Conservation (phyloP, 1,284 basidiomycete species). For the Schizophyllum commune region DNA sequence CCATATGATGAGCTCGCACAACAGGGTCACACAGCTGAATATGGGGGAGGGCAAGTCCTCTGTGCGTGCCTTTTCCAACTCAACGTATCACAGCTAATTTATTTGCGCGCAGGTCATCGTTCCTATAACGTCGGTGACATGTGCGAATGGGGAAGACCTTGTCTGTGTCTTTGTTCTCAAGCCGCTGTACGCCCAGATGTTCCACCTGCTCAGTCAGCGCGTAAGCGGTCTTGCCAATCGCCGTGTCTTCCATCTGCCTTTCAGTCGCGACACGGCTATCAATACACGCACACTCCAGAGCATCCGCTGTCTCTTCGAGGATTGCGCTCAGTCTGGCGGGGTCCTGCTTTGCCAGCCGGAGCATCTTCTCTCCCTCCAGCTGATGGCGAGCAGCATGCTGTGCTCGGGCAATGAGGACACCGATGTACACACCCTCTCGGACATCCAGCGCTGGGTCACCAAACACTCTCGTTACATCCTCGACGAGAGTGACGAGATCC, state of each 20-base stretch:
- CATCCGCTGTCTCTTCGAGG: conserved; percentile 24
- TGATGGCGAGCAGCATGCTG: conserved; percentile 22
- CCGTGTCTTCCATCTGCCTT: conserved; percentile 40
- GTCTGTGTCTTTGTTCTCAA: conserved; percentile 44
- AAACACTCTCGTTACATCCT: conserved; percentile 33
- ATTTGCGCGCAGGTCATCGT: conserved; percentile 28
- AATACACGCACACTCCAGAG: conserved; percentile 11
- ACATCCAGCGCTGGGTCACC: conserved; percentile 28
- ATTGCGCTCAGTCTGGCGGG: conserved; percentile 32
- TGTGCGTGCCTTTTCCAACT: conserved; percentile 10
- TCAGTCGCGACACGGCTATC: conserved; percentile 31
- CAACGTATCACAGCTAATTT: neutral
- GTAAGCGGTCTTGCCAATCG: conserved; percentile 35
- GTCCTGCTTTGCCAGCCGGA: conserved; percentile 44
- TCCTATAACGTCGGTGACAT: conserved; percentile 29
- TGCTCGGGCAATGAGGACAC: conserved; percentile 35
- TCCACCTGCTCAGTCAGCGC: conserved; percentile 35
- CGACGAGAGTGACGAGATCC: conserved; percentile 48
- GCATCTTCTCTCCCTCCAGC: conserved; percentile 41
- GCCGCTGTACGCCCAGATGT: conserved; percentile 35
- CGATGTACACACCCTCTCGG: conserved; percentile 23
- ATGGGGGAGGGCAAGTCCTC: conserved; percentile 57
- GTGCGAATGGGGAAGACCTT: conserved; percentile 35
- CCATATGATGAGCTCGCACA: conserved; percentile 25
- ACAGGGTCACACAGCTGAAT: conserved; percentile 41